phyloP scores from a whole-genome alignment of 1,284 basidiomycete species.

The Bjerkandera adusta region DNA sequence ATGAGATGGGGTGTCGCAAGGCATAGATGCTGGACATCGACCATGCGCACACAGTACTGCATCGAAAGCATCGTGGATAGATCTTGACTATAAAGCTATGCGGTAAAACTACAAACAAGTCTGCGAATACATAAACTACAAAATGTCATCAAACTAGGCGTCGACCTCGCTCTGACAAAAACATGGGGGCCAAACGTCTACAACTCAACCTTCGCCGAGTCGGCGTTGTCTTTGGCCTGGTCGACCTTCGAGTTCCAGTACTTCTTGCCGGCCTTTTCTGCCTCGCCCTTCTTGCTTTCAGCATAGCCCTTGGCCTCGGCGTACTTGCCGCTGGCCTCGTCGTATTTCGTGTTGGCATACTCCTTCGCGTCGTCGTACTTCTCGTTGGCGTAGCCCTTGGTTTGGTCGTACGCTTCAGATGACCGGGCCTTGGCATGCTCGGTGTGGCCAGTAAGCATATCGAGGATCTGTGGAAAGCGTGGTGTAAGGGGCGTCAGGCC shows the following conservation, averaged over 20 bases:
- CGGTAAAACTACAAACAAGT: not conserved
- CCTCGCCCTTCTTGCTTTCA: slow-evolving; percentile 22
- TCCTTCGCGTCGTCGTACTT: slow-evolving; percentile 18
- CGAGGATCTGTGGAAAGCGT: slow-evolving; percentile 33
- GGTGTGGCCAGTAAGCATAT: slow-evolving; percentile 42
- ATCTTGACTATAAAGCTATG: no score
- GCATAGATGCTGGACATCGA: no score
- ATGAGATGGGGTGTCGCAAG: no score
- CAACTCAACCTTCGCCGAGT: slow-evolving; percentile 22
- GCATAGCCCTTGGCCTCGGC: slow-evolving; percentile 33
- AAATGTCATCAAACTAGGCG: not conserved
- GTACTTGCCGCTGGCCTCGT: slow-evolving; percentile 31
- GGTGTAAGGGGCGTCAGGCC: not conserved
- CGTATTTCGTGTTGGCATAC: slow-evolving; percentile 22
- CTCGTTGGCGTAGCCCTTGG: slow-evolving; percentile 22
- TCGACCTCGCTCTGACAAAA: not conserved
- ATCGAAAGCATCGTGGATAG: no score
- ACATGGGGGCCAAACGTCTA: no score
- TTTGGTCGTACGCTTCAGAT: slow-evolving; percentile 15
- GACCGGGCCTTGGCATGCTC: slow-evolving; percentile 29
- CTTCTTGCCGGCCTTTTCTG: slow-evolving; percentile 23
- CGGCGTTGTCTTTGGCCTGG: slow-evolving; percentile 23
- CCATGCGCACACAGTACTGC: no score
- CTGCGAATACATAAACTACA: not conserved
- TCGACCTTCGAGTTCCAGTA: slow-evolving; percentile 30